Evolutionary conservation across 129 eudicot genomes (phyloP).

Genomic region (Cynara cardunculus): DNA sequence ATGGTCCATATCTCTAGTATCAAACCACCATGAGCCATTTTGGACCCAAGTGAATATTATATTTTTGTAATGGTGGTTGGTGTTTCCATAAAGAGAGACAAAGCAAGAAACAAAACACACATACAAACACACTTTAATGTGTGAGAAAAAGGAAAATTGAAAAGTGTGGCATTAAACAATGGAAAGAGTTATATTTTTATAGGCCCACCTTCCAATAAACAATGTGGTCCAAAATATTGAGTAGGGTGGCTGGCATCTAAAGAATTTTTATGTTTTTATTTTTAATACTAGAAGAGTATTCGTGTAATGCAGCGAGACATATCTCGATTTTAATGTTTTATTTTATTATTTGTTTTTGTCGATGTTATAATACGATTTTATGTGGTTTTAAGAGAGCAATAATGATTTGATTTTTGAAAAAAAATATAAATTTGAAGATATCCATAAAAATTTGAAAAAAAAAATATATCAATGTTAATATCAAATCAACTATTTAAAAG

Average conservation of each 20-base stretch:
- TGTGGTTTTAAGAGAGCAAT: no score
- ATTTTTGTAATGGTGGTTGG: conserved; percentile 17
- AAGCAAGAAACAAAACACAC: conserved; percentile 24
- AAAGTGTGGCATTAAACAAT: conserved; percentile 17
- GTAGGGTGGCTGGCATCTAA: not conserved
- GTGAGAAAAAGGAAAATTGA: not conserved
- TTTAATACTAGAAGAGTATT: no score
- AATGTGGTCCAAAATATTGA: conserved; percentile 28
- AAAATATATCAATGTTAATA: no score
- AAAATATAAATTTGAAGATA: no score
- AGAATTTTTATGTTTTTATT: not conserved
- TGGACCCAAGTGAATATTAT: conserved; percentile 23
- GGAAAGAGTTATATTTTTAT: conserved; percentile 3
- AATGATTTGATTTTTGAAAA: no score
- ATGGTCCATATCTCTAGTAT: conserved; percentile 25
- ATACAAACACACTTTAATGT: conserved; percentile 5
- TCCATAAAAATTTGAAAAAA: no score
- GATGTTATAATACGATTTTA: no score
- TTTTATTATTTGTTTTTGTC: no score
- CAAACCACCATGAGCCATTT: conserved; percentile 25
- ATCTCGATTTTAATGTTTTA: no score
- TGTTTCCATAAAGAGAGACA: conserved; percentile 36
- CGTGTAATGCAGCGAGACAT: no score
- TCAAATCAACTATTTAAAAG: no score
- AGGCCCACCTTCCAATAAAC: conserved; percentile 18